Evolutionary conservation across 805 yeast genomes (phyloP).

Genomic region (Nakazawaea populi): DNA sequence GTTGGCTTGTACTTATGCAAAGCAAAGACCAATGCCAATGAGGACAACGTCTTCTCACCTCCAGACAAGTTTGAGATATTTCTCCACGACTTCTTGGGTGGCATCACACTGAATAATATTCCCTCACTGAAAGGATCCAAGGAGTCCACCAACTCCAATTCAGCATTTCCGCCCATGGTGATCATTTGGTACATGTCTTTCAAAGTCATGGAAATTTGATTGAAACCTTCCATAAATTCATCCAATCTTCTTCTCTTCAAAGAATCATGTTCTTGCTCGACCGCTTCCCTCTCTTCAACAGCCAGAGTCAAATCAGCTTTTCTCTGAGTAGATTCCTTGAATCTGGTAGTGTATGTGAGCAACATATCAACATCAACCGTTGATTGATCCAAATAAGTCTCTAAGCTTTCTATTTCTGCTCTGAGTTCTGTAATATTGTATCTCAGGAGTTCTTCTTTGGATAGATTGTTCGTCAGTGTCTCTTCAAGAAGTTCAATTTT

Average conservation of each 20-base stretch:
- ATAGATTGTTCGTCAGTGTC: slow-evolving; percentile 33
- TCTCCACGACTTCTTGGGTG: slow-evolving; percentile 97
- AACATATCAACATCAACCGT: slow-evolving; percentile 69
- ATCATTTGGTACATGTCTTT: slow-evolving; percentile 98
- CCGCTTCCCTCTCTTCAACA: slow-evolving; percentile 56
- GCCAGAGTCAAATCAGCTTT: slow-evolving; percentile 64
- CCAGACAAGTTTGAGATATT: slow-evolving; percentile 94
- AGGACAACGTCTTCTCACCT: slow-evolving; percentile 94
- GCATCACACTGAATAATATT: slow-evolving; percentile 95
- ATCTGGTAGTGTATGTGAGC: slow-evolving; percentile 67
- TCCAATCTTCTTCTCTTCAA: slow-evolving; percentile 68
- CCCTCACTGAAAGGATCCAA: slow-evolving; percentile 99
- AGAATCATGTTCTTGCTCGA: slow-evolving; percentile 57
- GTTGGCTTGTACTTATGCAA: slow-evolving; percentile 95
- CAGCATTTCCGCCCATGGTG: slow-evolving; percentile 99
- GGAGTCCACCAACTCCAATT: slow-evolving; percentile 89
- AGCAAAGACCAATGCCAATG: slow-evolving; percentile 93
- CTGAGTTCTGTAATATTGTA: slow-evolving; percentile 45
- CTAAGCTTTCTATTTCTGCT: slow-evolving; percentile 46
- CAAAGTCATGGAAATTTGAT: slow-evolving; percentile 75
- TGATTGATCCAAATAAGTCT: slow-evolving; percentile 47
- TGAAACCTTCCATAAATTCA: slow-evolving; percentile 93
- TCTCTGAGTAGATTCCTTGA: slow-evolving; percentile 57
- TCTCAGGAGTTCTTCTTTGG: slow-evolving; percentile 44
- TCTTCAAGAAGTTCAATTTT: slow-evolving; percentile 19